Evolutionary conservation across 352 stramenopile genomes (phyloP).

Genomic region (Globisporangium emineosum): DNA sequence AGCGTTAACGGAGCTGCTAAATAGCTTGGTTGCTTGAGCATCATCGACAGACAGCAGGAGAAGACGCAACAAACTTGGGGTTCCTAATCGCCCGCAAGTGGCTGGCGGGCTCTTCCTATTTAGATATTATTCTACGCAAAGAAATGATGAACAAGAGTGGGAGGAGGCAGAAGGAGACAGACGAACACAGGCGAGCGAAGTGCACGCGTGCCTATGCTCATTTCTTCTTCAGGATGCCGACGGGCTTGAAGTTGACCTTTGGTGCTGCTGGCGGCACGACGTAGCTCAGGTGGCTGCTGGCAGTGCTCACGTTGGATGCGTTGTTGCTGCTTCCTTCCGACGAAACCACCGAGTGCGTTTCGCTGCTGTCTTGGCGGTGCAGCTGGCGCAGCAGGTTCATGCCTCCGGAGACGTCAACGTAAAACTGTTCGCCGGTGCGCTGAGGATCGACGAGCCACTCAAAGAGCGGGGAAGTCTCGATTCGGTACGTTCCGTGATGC

Average conservation of each 20-base stretch:
- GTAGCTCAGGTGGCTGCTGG: constrained; percentile 21
- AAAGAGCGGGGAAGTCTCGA: constrained; percentile 67
- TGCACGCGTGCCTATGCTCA: constrained; percentile 4
- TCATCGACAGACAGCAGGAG: constrained; percentile 1
- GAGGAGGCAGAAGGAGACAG: background rate
- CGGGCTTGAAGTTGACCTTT: constrained; percentile 36
- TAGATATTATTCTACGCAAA: constrained; percentile 25
- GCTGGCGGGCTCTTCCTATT: constrained; percentile 18
- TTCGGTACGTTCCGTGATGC: constrained; percentile 59
- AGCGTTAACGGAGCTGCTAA: background rate
- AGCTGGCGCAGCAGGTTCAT: constrained; percentile 45
- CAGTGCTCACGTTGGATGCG: constrained; percentile 20
- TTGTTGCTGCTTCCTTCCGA: constrained; percentile 18
- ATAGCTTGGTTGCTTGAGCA: background rate
- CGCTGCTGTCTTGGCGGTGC: constrained; percentile 21
- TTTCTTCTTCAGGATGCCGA: constrained; percentile 58
- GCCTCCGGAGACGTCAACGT: constrained; percentile 48
- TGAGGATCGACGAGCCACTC: constrained; percentile 59
- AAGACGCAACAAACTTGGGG: background rate
- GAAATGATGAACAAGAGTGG: constrained; percentile 4
- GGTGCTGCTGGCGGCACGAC: constrained; percentile 20
- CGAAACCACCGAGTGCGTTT: constrained; percentile 20
- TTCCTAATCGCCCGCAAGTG: background rate
- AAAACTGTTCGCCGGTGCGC: constrained; percentile 61
- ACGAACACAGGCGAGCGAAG: background rate